A percentile compares a stretch with the other conserved stretches of the same genome.
These are phyloP conservation scores for Cyclanthera cordifolia DNA, from an alignment of 306 rosid species.

Conservation along the genomic window DNA sequence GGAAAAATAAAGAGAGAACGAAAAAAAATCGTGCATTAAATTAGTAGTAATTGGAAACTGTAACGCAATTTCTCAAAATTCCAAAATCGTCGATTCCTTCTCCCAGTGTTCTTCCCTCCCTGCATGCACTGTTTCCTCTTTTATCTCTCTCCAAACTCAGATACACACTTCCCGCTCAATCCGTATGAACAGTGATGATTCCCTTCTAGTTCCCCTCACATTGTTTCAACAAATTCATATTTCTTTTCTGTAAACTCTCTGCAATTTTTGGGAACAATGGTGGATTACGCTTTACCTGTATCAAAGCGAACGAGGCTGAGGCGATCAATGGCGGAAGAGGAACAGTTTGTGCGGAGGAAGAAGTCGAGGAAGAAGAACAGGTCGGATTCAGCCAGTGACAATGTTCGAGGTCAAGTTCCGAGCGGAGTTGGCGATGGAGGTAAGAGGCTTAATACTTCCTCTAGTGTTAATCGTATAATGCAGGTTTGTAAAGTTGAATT, in stretches of 20 bases:
- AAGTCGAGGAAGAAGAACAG: conserved; percentile 4
- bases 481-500: background rate
- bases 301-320: conserved; percentile 22
- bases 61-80: background rate
- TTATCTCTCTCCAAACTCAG: background rate
- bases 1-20: too few species aligned
- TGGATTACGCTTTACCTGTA: conserved; percentile 5
- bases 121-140: background rate
- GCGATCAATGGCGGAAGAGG: background rate
- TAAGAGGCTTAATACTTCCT: background rate
- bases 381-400: background rate
- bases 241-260: background rate
- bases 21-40: background rate
- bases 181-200: background rate
- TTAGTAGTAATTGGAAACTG: background rate
- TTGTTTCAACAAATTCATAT: background rate
- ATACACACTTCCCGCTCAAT: background rate
- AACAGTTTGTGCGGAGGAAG: conserved; percentile 6
- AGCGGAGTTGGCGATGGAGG: background rate
- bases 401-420: background rate
- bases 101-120: background rate
- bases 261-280: background rate
- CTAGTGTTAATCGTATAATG: background rate
- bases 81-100: conserved; percentile 6
- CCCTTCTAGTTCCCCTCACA: background rate